phyloP scores from a whole-genome alignment of 1,284 basidiomycete genomes.

The Pseudozyma flocculosa region DNA sequence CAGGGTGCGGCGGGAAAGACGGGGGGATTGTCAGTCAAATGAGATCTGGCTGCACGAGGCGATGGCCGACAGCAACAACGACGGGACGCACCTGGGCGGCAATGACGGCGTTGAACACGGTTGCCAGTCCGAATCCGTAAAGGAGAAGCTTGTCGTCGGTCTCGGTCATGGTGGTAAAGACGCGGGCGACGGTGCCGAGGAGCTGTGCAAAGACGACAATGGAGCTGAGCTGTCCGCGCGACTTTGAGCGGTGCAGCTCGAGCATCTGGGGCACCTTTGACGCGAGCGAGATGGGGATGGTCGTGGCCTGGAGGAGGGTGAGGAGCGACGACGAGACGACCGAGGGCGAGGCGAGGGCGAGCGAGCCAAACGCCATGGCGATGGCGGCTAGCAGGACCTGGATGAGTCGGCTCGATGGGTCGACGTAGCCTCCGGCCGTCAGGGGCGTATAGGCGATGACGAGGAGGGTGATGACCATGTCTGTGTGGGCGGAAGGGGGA shows the following conservation, averaged over 20 bases:
- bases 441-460: conserved; percentile 49
- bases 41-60: too few species aligned
- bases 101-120: conserved; percentile 55
- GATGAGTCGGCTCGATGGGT: conserved; percentile 29
- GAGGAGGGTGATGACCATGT: conserved; percentile 55
- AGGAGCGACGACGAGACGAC: conserved; percentile 38
- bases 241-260: conserved; percentile 51
- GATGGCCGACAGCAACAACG: not conserved
- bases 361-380: conserved; percentile 83
- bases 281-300: conserved; percentile 54
- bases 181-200: conserved; percentile 50
- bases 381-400: conserved; percentile 65
- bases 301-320: conserved; percentile 45
- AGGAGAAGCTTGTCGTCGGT: conserved; percentile 55
- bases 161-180: conserved; percentile 57
- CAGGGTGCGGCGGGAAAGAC: not conserved
- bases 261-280: conserved; percentile 56
- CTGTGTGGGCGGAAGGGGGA: conserved; percentile 6
- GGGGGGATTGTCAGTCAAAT: not conserved
- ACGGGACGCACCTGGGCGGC: conserved; percentile 37
- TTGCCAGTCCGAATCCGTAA: conserved; percentile 54
- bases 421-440: conserved; percentile 12
- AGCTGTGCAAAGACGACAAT: conserved; percentile 57
- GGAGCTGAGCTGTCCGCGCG: conserved; percentile 52
- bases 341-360: conserved; percentile 40